phyloP scores from a whole-genome alignment of 2,329 filamentous ascomycete genomes.

The Raffaelea ambrosiae region DNA sequence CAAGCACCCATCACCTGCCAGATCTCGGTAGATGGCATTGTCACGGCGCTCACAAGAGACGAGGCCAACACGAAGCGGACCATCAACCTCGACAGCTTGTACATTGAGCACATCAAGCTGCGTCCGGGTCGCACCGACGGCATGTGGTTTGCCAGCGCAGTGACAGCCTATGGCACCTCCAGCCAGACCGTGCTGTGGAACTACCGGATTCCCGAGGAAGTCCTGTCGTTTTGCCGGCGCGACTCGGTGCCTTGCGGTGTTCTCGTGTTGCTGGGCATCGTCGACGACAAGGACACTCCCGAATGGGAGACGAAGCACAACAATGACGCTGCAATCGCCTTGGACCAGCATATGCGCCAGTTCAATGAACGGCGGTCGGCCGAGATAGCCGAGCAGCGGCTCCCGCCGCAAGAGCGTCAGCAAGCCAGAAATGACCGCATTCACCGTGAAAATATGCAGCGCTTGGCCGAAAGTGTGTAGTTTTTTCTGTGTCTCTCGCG shows the following conservation, averaged over 20 bases:
- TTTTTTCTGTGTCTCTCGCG: background rate
- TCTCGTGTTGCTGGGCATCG: slow-evolving; percentile 43
- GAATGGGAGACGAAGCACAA: slow-evolving; percentile 39
- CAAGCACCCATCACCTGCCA: slow-evolving; percentile 34
- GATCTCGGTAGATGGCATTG: slow-evolving; percentile 37
- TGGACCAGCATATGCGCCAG: slow-evolving; percentile 28
- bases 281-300: slow-evolving; percentile 42
- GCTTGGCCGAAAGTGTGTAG: slow-evolving; percentile 36
- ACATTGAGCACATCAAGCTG: slow-evolving; percentile 38
- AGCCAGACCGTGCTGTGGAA: slow-evolving; percentile 51
- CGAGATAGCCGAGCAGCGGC: slow-evolving; percentile 31
- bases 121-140: slow-evolving; percentile 25
- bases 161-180: slow-evolving; percentile 46
- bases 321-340: slow-evolving; percentile 25
- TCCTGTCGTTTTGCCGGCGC: slow-evolving; percentile 40
- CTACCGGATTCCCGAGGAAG: slow-evolving; percentile 46
- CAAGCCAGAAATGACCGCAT: slow-evolving; percentile 31
- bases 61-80: background rate
- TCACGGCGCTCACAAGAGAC: slow-evolving; percentile 26
- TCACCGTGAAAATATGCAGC: slow-evolving; percentile 32
- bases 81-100: slow-evolving; percentile 27
- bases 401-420: slow-evolving; percentile 33
- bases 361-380: slow-evolving; percentile 31
- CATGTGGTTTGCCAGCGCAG: slow-evolving; percentile 48
- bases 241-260: slow-evolving; percentile 51